Evolutionary conservation across 306 rosid genomes (phyloP).

Genomic region (Glycine soja): DNA sequence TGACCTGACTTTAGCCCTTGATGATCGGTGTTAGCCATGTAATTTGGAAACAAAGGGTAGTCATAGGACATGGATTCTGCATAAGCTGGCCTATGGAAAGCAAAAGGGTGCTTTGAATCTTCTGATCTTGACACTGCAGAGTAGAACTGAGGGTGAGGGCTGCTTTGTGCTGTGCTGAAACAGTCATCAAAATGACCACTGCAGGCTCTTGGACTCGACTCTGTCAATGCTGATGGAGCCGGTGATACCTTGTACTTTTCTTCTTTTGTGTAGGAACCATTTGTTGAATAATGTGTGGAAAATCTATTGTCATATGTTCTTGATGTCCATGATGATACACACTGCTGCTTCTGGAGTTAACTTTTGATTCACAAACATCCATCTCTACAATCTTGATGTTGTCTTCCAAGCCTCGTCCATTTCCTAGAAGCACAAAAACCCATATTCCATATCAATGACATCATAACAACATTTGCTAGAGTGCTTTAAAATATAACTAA

Average conservation of each 20-base stretch:
- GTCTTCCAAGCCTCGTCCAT: slow-evolving; percentile 71
- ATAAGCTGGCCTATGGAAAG: slow-evolving; percentile 68
- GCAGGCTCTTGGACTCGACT: slow-evolving; percentile 70
- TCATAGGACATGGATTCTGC: slow-evolving; percentile 69
- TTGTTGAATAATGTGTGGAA: slow-evolving; percentile 49
- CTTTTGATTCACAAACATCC: slow-evolving; percentile 71
- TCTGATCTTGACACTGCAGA: slow-evolving; percentile 63
- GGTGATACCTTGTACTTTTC: slow-evolving; percentile 71
- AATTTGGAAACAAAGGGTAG: slow-evolving; percentile 74
- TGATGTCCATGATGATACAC: slow-evolving; percentile 47
- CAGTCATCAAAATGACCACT: slow-evolving; percentile 81
- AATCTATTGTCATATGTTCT: slow-evolving; percentile 45
- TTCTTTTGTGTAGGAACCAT: slow-evolving; percentile 54
- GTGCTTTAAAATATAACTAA: neutral
- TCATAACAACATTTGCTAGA: neutral
- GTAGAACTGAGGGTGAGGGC: slow-evolving; percentile 82
- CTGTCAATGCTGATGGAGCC: slow-evolving; percentile 68
- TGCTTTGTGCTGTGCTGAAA: slow-evolving; percentile 68
- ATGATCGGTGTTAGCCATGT: slow-evolving; percentile 97
- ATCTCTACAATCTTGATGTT: slow-evolving; percentile 93
- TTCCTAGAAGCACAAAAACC: slow-evolving; percentile 58
- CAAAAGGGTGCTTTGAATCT: slow-evolving; percentile 59
- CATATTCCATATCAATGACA: slow-evolving; percentile 32
- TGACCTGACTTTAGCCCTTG: slow-evolving; percentile 83
- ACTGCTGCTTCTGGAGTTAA: slow-evolving; percentile 59